Conservation (phyloP, 2,329 filamentous ascomycete species). For the Neophaeococcomyces mojaviensis region DNA sequence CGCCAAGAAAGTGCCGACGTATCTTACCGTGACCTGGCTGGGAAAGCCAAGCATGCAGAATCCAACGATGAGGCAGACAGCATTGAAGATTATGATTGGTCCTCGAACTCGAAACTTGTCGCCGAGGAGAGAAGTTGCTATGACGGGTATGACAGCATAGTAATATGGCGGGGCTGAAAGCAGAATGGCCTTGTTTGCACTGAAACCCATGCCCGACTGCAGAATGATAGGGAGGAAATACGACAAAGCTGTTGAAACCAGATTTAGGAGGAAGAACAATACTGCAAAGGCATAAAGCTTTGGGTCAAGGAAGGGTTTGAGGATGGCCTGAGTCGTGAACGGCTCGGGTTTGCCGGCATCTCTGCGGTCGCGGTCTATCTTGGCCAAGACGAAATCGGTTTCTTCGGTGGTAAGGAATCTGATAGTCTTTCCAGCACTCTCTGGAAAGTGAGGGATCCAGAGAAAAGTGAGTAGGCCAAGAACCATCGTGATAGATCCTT, state of each 20-base stretch:
- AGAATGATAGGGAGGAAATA: slow-evolving; percentile 59
- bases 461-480: slow-evolving; percentile 57
- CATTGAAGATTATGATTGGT: slow-evolving; percentile 59
- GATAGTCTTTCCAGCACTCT: slow-evolving; percentile 50
- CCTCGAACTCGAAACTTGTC: slow-evolving; percentile 55
- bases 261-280: slow-evolving; percentile 60
- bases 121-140: slow-evolving; percentile 55
- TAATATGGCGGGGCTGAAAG: slow-evolving; percentile 62
- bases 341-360: slow-evolving; percentile 49
- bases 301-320: slow-evolving; percentile 49
- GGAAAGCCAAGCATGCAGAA: slow-evolving; percentile 61
- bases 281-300: slow-evolving; percentile 59
- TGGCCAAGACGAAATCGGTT: slow-evolving; percentile 45
- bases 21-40: slow-evolving; percentile 51
- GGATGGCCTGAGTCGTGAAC: slow-evolving; percentile 49
- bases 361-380: slow-evolving; percentile 43
- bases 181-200: slow-evolving; percentile 48
- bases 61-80: slow-evolving; percentile 52
- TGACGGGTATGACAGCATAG: slow-evolving; percentile 56
- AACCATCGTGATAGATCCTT: slow-evolving; percentile 53
- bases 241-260: slow-evolving; percentile 57
- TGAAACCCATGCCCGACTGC: slow-evolving; percentile 49
- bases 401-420: slow-evolving; percentile 52
- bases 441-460: slow-evolving; percentile 66
- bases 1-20: slow-evolving; percentile 57